Percentiles rank a stretch among this genome's conserved stretches.
Evolutionary conservation across 169 alveolate species (phyloP).

Genomic region (Nephromyces sp.): DNA sequence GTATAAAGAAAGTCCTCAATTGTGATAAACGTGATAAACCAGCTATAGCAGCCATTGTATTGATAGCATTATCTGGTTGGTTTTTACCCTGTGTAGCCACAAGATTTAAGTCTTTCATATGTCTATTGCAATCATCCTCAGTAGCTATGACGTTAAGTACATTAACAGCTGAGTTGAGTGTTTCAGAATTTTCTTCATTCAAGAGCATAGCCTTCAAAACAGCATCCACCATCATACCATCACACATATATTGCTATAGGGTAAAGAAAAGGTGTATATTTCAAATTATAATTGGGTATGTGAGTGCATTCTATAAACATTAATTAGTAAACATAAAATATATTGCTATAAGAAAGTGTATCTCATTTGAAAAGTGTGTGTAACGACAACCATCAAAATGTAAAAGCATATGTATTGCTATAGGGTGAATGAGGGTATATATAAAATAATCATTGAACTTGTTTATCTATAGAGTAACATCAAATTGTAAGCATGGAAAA

Average conservation of each 20-base stretch:
- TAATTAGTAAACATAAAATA: no score
- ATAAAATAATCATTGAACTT: no score
- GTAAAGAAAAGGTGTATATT: no score
- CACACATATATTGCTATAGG: slow-evolving; percentile 61
- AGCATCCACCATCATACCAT: slow-evolving; percentile 62
- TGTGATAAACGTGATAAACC: slow-evolving; percentile 67
- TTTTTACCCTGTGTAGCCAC: slow-evolving; percentile 50
- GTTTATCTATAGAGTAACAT: no score
- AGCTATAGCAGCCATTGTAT: slow-evolving; percentile 73
- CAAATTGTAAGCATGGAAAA: no score
- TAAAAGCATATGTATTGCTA: no score
- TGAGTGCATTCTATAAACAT: no score
- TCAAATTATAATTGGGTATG: no score
- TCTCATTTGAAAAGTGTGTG: no score
- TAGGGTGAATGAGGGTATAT: no score
- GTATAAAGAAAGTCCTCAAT: slow-evolving; percentile 39
- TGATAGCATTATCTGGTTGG: slow-evolving; percentile 67
- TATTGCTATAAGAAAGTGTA: no score
- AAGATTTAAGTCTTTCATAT: slow-evolving; percentile 52
- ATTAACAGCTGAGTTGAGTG: slow-evolving; percentile 65
- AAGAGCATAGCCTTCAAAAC: slow-evolving; percentile 72
- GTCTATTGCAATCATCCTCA: slow-evolving; percentile 69
- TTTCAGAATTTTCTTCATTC: slow-evolving; percentile 64
- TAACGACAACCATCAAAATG: no score
- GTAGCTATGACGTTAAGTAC: slow-evolving; percentile 69